These are phyloP conservation scores for Cystobasidium tubakii DNA, from an alignment of 768 basidiomycete species.

Conservation along the genomic window DNA sequence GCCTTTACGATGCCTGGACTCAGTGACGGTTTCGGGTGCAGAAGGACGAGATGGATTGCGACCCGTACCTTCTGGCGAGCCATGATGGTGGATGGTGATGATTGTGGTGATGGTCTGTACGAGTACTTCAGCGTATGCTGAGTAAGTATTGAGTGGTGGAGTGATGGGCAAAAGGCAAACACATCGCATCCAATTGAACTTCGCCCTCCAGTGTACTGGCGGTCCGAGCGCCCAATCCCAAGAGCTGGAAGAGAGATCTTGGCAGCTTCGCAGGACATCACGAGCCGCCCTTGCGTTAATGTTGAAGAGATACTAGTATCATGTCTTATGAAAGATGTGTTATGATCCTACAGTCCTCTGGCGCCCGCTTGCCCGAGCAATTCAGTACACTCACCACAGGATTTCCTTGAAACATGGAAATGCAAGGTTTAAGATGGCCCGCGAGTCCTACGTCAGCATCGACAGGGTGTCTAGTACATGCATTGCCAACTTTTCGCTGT, in stretches of 20 bases:
- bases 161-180: neutral
- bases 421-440: neutral
- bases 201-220: neutral
- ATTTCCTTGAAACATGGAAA: no score
- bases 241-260: no score
- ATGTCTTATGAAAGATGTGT: no score
- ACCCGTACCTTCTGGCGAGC: slow-evolving; percentile 1
- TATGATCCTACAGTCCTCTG: no score
- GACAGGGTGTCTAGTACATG: neutral
- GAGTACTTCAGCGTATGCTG: neutral
- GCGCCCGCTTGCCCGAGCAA: no score
- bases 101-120: neutral
- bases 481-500: neutral
- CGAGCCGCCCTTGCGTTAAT: no score
- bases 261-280: no score
- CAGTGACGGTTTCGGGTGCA: neutral
- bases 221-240: neutral
- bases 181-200: neutral
- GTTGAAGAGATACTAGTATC: no score
- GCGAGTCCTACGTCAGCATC: neutral
- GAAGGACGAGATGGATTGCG: neutral
- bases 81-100: neutral
- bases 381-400: no score
- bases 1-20: neutral
- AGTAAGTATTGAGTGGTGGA: neutral